A percentile compares a stretch with the other conserved stretches of the same genome.
phyloP scores from a whole-genome alignment of 805 yeast species.

The Wickerhamomyces sydowiorum region DNA sequence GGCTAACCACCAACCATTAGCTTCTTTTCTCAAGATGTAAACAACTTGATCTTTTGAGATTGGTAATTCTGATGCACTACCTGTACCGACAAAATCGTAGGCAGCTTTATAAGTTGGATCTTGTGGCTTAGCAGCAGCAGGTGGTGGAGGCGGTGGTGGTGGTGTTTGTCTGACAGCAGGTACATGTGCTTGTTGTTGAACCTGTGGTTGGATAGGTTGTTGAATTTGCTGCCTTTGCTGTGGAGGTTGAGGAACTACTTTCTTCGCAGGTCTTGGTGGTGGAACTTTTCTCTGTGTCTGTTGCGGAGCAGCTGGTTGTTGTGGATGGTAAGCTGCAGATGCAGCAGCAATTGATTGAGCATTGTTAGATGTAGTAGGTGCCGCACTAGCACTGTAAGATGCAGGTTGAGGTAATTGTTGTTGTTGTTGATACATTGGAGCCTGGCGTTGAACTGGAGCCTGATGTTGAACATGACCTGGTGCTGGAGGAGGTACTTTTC shows the following conservation, averaged over 20 bases:
- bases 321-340: constrained; percentile 30
- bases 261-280: constrained; percentile 23
- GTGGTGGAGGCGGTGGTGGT: constrained; percentile 77
- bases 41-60: constrained; percentile 71
- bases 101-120: constrained; percentile 80
- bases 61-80: constrained; percentile 76
- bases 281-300: constrained; percentile 15
- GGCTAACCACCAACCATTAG: constrained; percentile 94
- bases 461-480: constrained; percentile 19
- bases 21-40: constrained; percentile 63
- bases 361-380: constrained; percentile 32
- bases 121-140: constrained; percentile 55
- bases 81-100: constrained; percentile 85
- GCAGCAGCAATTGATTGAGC: constrained; percentile 26
- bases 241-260: constrained; percentile 20
- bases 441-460: constrained; percentile 8
- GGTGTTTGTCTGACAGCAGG: constrained; percentile 25
- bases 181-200: constrained; percentile 33
- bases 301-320: constrained; percentile 13
- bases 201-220: constrained; percentile 19
- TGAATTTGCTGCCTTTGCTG: constrained; percentile 41
- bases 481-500: constrained; percentile 23
- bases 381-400: constrained; percentile 25
- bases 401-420: constrained; percentile 9
- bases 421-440: constrained; percentile 10